Evolutionary conservation across 306 rosid species (phyloP), one percentile per base, ranked within the genome.

Genomic region (Crataegus laevigata): DNA sequence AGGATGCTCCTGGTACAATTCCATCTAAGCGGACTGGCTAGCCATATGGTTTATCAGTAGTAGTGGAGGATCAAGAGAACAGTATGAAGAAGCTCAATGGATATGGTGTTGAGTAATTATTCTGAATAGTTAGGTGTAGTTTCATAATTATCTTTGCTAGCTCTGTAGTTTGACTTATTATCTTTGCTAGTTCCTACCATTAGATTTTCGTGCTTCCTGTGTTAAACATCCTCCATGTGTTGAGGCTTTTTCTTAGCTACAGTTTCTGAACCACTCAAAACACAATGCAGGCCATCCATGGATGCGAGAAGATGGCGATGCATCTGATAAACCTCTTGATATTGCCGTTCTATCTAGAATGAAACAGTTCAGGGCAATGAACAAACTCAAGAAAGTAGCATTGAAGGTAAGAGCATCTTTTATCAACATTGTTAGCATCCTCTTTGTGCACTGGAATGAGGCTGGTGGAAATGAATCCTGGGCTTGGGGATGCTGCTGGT

Each of bases 321-420:
- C 96, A 85, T 84, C 98, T 45, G 97, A 94, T 82, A 86, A 90
- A 83, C 98, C 98, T 74, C 94, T 94, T 82, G 98, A 94, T 83
- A 85, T 87, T 87, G 93, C 96, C 71, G 98, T 94, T 76, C 84
- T 94, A 78, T 74, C 89, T 66, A 90, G 98, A 90, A 90, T 94
- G 93, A 94, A 94, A 69, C 98, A 94, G 87, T 94, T 94, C 84
- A 87, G 96, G 64, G 98, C 98, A 79, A 94, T 91, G 98, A 94
- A 94, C 93, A 94, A 91, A 83, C 91, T 94, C 59, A 94, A 94
- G 82, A 91, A 94, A 90, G 96, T 94, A 57, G 98, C 98, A 74
- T 79, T 94, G 69, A 91, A 94, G 97, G 98, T 94, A 77, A 69
- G 79, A 70, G 42, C 13, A 76, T 45, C 78, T n/a, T 70, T 60